Evolutionary conservation across 2,329 filamentous ascomycete species (phyloP).

Genomic region (Beauveria caledonica): DNA sequence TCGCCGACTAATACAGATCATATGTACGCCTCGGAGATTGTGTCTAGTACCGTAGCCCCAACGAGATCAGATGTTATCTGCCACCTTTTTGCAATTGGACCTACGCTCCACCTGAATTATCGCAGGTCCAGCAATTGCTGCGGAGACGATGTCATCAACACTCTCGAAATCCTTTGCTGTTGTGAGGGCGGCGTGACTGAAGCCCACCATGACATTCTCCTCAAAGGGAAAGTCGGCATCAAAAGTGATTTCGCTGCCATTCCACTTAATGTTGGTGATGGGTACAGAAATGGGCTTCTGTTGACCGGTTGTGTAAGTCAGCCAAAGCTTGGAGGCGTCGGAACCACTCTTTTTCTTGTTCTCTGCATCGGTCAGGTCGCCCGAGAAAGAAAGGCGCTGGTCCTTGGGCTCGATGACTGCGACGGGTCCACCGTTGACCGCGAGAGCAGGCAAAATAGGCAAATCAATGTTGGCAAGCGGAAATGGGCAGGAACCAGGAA

Average conservation of each 20-base stretch:
- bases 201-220: conserved; percentile 19
- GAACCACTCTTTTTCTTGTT: conserved; percentile 4
- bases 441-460: conserved; percentile 46
- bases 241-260: conserved; percentile 15
- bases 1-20: no score
- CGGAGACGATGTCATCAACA: conserved; percentile 16
- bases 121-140: conserved; percentile 24
- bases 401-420: conserved; percentile 33
- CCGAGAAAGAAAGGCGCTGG: conserved; percentile 43
- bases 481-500: conserved; percentile 51
- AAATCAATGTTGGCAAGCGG: conserved; percentile 42
- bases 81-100: conserved; percentile 3
- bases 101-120: conserved; percentile 22
- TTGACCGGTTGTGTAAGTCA: conserved; percentile 24
- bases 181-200: conserved; percentile 23
- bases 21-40: no score
- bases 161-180: conserved; percentile 17
- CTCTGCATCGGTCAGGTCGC: not conserved
- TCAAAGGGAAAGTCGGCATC: conserved; percentile 21
- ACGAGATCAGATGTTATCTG: not conserved
- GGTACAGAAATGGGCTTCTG: conserved; percentile 21
- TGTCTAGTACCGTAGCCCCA: not conserved
- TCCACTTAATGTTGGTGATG: conserved; percentile 18
- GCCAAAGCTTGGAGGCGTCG: conserved; percentile 7
- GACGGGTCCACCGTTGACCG: conserved; percentile 22